Evolutionary conservation across 2,329 filamentous ascomycete genomes (phyloP).

Genomic region (Knufia fluminis): DNA sequence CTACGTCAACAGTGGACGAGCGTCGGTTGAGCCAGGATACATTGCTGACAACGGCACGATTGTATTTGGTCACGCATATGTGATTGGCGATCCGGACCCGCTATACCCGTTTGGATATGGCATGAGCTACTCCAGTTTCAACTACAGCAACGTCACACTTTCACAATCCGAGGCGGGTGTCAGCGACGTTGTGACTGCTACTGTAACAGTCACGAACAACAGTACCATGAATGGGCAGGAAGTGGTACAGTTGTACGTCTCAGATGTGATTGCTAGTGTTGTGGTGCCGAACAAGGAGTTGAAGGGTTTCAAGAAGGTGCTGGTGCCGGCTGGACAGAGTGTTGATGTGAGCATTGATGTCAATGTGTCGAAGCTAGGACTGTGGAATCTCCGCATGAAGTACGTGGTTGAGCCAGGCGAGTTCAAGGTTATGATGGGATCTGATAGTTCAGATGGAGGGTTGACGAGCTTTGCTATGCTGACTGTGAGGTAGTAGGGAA

Average conservation of each 20-base stretch:
- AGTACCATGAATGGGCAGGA: conserved; percentile 50
- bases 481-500: background rate
- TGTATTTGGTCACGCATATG: conserved; percentile 56
- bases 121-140: conserved; percentile 43
- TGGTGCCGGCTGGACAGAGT: conserved; percentile 48
- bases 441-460: conserved; percentile 31
- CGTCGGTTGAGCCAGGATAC: background rate
- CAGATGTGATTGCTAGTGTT: conserved; percentile 42
- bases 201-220: conserved; percentile 54
- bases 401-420: conserved; percentile 66
- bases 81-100: conserved; percentile 50
- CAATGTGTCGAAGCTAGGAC: conserved; percentile 24
- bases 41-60: background rate
- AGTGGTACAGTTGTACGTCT: conserved; percentile 49
- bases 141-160: conserved; percentile 46
- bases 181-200: conserved; percentile 48
- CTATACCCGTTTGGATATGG: conserved; percentile 61
- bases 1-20: no score
- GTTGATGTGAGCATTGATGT: conserved; percentile 45
- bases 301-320: conserved; percentile 59
- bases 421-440: conserved; percentile 54
- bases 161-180: conserved; percentile 30
- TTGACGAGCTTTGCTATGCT: background rate
- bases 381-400: conserved; percentile 41
- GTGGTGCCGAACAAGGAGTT: conserved; percentile 56